Evolutionary conservation across 768 basidiomycete genomes (phyloP), one percentile per base, ranked within the genome.

Genomic region (Cystoderma amianthinum): DNA sequence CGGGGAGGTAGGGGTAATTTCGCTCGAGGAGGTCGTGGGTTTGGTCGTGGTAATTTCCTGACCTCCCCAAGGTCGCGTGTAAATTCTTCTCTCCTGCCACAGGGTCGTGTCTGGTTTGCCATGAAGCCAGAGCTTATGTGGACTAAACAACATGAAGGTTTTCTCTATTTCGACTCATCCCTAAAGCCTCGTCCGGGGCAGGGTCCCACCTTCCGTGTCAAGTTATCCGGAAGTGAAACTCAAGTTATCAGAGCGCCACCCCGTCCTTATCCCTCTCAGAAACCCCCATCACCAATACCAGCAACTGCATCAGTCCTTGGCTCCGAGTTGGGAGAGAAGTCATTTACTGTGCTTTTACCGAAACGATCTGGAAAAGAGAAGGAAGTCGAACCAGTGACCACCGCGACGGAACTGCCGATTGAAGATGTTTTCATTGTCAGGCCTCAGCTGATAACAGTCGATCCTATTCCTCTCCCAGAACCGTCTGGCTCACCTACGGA

Each of bases 111-210:
- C 32, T 85, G 85, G 78, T 88, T 74, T 53, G 61, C 73, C 5
- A 76, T 77, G 74, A 88, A 85, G 56, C 86, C 86, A 6, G 88
- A 91, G 53, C 72, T 72, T 34, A 71, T 80, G 50, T 90, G 86
- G 86, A 90, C 88, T 6, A 89, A 88, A 54, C 85, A 88, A 41
- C 77, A 82, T 48, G 86, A 90, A 51, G 72, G 69, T 2, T 85
- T 79, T 57, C 76, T 90, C 13, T 82, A 80, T 62, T 71, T 75
- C 38, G 84, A 88, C 38, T 52, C 68, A 12, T 59, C 73, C 18
- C 63, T 76, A 18, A 81, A 80, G 53, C 68, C 78, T 10, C 75
- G 78, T n/a, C 63, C 62, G 10, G 76, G 78, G 16, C 71, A 74
- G 35, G 73, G 70, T 4, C 67, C 71, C 20, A 65, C 65, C 20